Conservation (phyloP, 2,329 filamentous ascomycete genomes). For the Proliferodiscus dingleyae region DNA sequence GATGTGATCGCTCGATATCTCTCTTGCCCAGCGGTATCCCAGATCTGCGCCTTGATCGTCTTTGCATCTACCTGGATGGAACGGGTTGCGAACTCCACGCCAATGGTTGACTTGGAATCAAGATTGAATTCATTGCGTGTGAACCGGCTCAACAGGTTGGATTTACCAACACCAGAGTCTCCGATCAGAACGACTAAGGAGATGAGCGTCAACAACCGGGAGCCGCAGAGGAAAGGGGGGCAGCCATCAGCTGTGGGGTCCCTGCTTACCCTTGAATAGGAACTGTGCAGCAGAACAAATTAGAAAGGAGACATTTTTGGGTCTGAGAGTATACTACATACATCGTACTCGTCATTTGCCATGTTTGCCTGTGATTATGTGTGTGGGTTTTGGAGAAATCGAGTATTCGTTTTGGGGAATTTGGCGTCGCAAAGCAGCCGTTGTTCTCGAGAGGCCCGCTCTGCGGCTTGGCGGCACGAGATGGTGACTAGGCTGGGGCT, state of each 20-base stretch:
- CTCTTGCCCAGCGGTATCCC: constrained; percentile 98
- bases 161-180: constrained; percentile 99
- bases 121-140: constrained; percentile 99
- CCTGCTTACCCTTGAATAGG: constrained; percentile 85
- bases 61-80: constrained; percentile 99
- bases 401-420: not conserved
- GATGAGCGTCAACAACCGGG: constrained; percentile 27
- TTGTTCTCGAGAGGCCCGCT: not conserved
- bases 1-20: constrained; percentile 98
- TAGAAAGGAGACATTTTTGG: constrained; percentile 33
- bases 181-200: constrained; percentile 88
- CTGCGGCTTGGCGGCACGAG: not conserved
- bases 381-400: constrained; percentile 20
- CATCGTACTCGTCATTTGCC: constrained; percentile 99
- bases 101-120: constrained; percentile 99
- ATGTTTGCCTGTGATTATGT: constrained; percentile 51
- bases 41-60: constrained; percentile 99
- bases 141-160: constrained; percentile 98
- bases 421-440: constrained; percentile 5
- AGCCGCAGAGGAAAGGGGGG: constrained; percentile 10
- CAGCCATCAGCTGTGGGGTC: constrained; percentile 22
- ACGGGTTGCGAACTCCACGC: constrained; percentile 96
- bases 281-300: constrained; percentile 57
- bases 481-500: too few species aligned
- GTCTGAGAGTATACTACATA: constrained; percentile 47